Base-by-base conservation (phyloP, 768 basidiomycete species). In the Amanita thiersii region DNA sequence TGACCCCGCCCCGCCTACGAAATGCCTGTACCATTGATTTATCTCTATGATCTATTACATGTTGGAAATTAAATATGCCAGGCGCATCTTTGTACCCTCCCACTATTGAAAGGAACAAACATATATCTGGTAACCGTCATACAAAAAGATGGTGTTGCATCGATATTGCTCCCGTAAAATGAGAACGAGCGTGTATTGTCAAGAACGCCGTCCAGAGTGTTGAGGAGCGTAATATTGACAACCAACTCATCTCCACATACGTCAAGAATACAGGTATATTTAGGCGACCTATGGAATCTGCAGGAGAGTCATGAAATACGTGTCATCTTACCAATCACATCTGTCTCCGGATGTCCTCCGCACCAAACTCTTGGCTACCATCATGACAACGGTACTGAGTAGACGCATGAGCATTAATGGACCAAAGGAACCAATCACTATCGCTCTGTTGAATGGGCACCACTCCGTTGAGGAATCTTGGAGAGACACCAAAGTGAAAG, bases 131-230 rank as follows among this genome's bases (percentile, higher is more conserved):
- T 45, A 54, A 49, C 53, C 47, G 48, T 50, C 47, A 45, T 49
- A 31, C 52, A 56, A 45, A 29, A 52, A 52, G 47, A 51, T 47
- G 40, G 47, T 43, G 14, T 60, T 48, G 47, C n/a, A n/a, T n/a
- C 50, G 36, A 39, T 89, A 56, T 93, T 66, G 90, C 89, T 93
- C 83, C 73, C 79, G 61, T 89, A 87, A 93, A 94, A 94, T 93
- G 84, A 91, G 88, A 77, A 81, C 80, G 74, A 67, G 67, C 85
- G 84, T 79, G 81, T 90, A 59, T 56, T 52, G 45, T 60, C 50
- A 52, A 48, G 33, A 68, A 79, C 82, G 82, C 74, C 77, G 79
- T 75, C 82, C 91, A 93, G 91, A 93, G 91, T 94, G 91, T 93
- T 75, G 75, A 75, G 75, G 88, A 94, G 90, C 91, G 57, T 40